These are phyloP conservation scores for Marasmius sp. DNA, from an alignment of 1,284 basidiomycete genomes.

Conservation along the genomic window DNA sequence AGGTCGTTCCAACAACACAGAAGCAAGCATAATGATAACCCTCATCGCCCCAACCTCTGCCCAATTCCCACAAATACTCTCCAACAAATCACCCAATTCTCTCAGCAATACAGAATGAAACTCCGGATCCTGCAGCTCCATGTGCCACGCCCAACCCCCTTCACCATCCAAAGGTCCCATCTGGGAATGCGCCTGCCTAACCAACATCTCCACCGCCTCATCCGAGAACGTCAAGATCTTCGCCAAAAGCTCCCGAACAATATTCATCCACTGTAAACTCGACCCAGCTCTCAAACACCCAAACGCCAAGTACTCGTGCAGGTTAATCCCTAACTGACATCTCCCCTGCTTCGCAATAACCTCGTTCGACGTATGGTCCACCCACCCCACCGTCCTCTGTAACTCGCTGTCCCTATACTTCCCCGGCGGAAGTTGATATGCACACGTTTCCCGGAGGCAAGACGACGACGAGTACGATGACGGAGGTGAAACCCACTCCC, in stretches of 20 bases:
- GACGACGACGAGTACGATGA: neutral
- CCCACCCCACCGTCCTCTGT: constrained; percentile 18
- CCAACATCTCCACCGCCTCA: constrained; percentile 24
- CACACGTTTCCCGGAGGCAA: neutral
- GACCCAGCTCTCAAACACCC: constrained; percentile 25
- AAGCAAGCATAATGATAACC: neutral
- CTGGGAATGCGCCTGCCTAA: constrained; percentile 29
- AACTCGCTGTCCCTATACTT: constrained; percentile 18
- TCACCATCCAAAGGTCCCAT: constrained; percentile 20
- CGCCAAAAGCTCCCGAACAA: constrained; percentile 24
- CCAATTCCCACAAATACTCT: neutral
- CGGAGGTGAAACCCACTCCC: neutral
- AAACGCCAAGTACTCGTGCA: constrained; percentile 29
- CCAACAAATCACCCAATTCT: neutral
- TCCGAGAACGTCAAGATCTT: constrained; percentile 21
- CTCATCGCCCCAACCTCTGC: neutral
- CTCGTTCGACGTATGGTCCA: constrained; percentile 27
- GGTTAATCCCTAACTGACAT: constrained; percentile 15
- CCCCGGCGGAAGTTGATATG: neutral
- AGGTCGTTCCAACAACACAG: neutral
- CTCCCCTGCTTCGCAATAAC: constrained; percentile 26
- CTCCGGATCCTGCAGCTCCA: neutral
- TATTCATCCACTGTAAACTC: constrained; percentile 31
- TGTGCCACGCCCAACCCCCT: constrained; percentile 12
- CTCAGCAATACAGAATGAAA: neutral